Evolutionary conservation across 768 basidiomycete genomes (phyloP).

Genomic region (Pilatotrama ljubarskyi): DNA sequence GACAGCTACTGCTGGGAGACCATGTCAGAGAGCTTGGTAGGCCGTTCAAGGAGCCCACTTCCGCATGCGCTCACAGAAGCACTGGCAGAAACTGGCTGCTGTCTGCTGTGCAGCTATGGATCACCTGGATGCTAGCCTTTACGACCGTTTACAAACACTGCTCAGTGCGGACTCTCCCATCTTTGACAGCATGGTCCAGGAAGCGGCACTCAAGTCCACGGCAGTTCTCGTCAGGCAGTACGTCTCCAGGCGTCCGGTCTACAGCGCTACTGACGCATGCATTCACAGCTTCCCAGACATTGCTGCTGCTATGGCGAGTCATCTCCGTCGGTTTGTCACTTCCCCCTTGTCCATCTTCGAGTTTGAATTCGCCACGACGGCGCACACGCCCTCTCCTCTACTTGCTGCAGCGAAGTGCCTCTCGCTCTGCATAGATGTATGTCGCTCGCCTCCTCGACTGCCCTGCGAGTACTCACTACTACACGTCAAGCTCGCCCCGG

Average conservation of each 20-base stretch:
- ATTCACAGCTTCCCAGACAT: constrained; percentile 73
- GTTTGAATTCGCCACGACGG: constrained; percentile 74
- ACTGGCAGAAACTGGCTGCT: constrained; percentile 75
- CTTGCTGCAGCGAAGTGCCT: constrained; percentile 88
- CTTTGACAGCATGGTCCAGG: constrained; percentile 81
- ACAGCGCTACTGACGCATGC: neutral
- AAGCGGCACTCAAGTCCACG: constrained; percentile 85
- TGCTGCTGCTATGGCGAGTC: constrained; percentile 69
- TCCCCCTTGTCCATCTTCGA: constrained; percentile 88
- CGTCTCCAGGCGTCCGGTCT: constrained; percentile 17
- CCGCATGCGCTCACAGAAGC: neutral
- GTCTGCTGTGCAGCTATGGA: constrained; percentile 74
- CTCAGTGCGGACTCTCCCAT: constrained; percentile 82
- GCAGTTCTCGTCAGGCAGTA: constrained; percentile 85
- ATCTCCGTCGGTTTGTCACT: constrained; percentile 85
- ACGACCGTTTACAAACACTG: constrained; percentile 67
- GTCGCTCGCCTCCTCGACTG: constrained; percentile 7
- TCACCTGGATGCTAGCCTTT: constrained; percentile 67
- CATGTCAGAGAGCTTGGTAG: constrained; percentile 84
- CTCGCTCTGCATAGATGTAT: constrained; percentile 83
- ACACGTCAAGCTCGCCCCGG: constrained; percentile 65
- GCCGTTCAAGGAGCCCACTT: constrained; percentile 21
- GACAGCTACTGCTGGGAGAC: constrained; percentile 95
- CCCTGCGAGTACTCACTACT: neutral
- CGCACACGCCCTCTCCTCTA: constrained; percentile 74